These are phyloP conservation scores for Rhodotorula sp. DNA, from an alignment of 1,284 basidiomycete species.

Conservation along the genomic window DNA sequence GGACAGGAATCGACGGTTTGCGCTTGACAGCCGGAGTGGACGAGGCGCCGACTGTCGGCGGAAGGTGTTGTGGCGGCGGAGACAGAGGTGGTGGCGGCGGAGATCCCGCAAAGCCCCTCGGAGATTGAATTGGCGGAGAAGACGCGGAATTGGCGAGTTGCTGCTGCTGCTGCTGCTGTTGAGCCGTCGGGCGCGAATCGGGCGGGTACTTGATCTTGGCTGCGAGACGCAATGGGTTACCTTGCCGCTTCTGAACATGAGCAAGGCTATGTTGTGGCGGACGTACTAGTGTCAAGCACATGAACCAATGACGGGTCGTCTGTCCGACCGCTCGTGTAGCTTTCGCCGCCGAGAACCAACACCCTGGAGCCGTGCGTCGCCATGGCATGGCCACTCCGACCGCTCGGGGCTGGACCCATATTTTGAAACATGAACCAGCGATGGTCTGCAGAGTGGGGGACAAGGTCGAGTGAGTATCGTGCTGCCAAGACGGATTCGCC, in stretches of 20 bases:
- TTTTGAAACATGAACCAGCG: constrained; percentile 99
- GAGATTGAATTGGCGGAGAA: neutral
- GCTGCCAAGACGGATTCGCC: constrained; percentile 50
- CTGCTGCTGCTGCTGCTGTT: neutral
- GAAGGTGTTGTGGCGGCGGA: constrained; percentile 1
- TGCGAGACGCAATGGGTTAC: constrained; percentile 52
- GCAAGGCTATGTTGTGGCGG: neutral
- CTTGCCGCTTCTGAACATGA: too few species aligned
- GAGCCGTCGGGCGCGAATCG: constrained; percentile 52
- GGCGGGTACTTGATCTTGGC: constrained; percentile 90
- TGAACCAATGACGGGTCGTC: constrained; percentile 75
- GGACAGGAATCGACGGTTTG: constrained; percentile 41
- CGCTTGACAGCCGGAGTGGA: constrained; percentile 30
- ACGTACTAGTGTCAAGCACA: constrained; percentile 86
- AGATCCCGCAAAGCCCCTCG: neutral
- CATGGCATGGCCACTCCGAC: constrained; percentile 93
- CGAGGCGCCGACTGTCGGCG: neutral
- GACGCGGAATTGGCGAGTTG: neutral
- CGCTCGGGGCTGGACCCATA: constrained; percentile 91
- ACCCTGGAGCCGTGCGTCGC: constrained; percentile 83
- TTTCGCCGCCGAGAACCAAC: constrained; percentile 92
- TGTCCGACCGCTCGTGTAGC: constrained; percentile 57
- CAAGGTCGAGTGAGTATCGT: neutral
- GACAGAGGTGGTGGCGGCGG: neutral
- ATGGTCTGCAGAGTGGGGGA: constrained; percentile 49